Conservation (phyloP, 495 filamentous ascomycete genomes). For the Trichoderma virens region DNA sequence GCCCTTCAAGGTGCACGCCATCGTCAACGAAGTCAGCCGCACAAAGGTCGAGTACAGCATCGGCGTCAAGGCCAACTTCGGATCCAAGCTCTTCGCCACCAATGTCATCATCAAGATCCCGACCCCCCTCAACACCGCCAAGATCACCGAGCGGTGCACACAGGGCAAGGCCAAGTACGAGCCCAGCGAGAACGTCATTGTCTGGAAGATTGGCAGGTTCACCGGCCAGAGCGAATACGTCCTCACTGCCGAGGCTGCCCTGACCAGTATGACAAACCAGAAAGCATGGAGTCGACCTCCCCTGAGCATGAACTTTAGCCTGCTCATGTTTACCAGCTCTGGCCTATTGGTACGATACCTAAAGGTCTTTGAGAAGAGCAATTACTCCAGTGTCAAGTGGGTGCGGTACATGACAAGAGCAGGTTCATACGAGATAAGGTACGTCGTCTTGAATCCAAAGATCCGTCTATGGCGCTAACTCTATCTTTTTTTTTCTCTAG, state of each 20-base stretch:
- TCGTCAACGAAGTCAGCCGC: slow-evolving; percentile 93
- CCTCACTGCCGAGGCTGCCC: slow-evolving; percentile 82
- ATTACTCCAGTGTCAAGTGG: slow-evolving; percentile 98
- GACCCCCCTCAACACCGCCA: slow-evolving; percentile 92
- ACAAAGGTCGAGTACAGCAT: slow-evolving; percentile 99
- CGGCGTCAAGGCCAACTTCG: slow-evolving; percentile 94
- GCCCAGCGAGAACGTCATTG: slow-evolving; percentile 93
- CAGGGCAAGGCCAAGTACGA: slow-evolving; percentile 99
- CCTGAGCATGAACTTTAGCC: slow-evolving; percentile 78
- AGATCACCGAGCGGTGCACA: slow-evolving; percentile 84
- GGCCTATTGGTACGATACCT: slow-evolving; percentile 90
- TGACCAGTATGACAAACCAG: slow-evolving; percentile 97
- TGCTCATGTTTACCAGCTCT: slow-evolving; percentile 96
- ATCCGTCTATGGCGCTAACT: neutral
- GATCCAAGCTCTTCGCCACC: slow-evolving; percentile 91
- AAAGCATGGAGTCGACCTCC: slow-evolving; percentile 96
- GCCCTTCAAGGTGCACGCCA: slow-evolving; percentile 97
- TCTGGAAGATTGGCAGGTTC: slow-evolving; percentile 98
- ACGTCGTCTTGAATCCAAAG: slow-evolving; percentile 14
- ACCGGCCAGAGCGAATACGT: slow-evolving; percentile 94
- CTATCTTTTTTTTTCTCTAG: neutral
- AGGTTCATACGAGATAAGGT: slow-evolving; percentile 74
- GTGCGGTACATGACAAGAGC: slow-evolving; percentile 98
- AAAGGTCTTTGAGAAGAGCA: slow-evolving; percentile 99
- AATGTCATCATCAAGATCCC: slow-evolving; percentile 96